Evolutionary conservation across 371 early-diverging fungal species (phyloP), one percentile per base, ranked within the genome.

Genomic region (Mortierella polycephala): DNA sequence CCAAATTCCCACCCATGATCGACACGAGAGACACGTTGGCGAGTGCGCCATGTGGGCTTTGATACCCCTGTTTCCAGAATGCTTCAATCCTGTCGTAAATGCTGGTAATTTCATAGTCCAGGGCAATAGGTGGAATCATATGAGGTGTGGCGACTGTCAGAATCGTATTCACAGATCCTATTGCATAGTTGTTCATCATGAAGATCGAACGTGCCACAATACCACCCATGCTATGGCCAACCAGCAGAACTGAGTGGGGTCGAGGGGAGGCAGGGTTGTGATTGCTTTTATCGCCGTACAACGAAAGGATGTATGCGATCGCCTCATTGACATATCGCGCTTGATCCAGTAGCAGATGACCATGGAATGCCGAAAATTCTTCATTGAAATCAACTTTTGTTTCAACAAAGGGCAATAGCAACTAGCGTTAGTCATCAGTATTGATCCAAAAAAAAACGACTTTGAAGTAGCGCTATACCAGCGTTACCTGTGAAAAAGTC

Each of bases 191-290:
- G 12, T 84, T 72, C 71, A 93, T 79, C 1, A 88, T 88, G 57
- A 95, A 86, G 70, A 94, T 84, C 5, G 92, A 86, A 9, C 97
- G 85, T 5, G 96, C 96, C 5, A 98, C 98, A 11, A 96, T 89
- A 21, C 99, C 99, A 13, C 99, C 99, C 98, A 98, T 98, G 12
- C 96, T 96, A 71, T 98, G 99, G 7, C 95, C 98, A 50, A 98
- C 83, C 18, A 98, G 80, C 10, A 95, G 81, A 20, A 98, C 96
- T 9, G 95, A 92, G 0, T 84, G 83, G 6, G 89, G 89, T 40
- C 83, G 82, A n/a, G 87, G 86, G 5, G 70, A 45, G 21, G 51
- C 23, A 30, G 39, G n/a, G 50, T 79, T 47, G 4, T 30, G 30
- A 4, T 30, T 30, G 30, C 30, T 30, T 30, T 55, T 57, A 7